Evolutionary conservation across 805 yeast genomes (phyloP).

Genomic region (Hanseniaspora valbyensis): DNA sequence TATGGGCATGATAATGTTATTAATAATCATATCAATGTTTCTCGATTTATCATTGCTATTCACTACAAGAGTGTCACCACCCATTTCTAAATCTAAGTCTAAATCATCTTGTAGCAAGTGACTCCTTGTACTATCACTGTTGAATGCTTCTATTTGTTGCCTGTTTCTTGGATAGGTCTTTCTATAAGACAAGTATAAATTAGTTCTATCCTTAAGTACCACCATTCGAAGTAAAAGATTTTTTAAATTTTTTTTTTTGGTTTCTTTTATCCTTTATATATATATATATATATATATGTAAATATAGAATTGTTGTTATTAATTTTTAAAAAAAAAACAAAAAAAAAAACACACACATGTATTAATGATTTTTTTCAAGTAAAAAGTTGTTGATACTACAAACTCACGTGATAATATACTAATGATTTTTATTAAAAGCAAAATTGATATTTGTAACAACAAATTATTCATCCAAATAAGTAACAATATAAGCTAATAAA

Average conservation of each 20-base stretch:
- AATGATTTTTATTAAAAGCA: no score
- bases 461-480: no score
- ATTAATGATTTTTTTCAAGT: no score
- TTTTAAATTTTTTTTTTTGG: not conserved
- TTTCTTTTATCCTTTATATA: not conserved
- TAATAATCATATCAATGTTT: conserved; percentile 38
- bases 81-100: conserved; percentile 27
- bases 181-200: conserved; percentile 75
- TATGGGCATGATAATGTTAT: conserved; percentile 37
- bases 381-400: no score
- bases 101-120: conserved; percentile 23
- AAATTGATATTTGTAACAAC: no score
- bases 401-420: no score
- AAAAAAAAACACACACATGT: no score
- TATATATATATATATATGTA: not conserved
- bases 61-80: conserved; percentile 25
- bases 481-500: no score
- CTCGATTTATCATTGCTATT: conserved; percentile 67
- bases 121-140: conserved; percentile 22
- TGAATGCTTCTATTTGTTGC: conserved; percentile 57
- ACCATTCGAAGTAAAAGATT: not conserved
- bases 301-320: not conserved
- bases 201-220: conserved; percentile 79
- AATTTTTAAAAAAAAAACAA: not conserved
- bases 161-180: conserved; percentile 62